These are phyloP conservation scores for Trametes sp. DNA, from an alignment of 1,284 basidiomycete species.

Conservation along the genomic window DNA sequence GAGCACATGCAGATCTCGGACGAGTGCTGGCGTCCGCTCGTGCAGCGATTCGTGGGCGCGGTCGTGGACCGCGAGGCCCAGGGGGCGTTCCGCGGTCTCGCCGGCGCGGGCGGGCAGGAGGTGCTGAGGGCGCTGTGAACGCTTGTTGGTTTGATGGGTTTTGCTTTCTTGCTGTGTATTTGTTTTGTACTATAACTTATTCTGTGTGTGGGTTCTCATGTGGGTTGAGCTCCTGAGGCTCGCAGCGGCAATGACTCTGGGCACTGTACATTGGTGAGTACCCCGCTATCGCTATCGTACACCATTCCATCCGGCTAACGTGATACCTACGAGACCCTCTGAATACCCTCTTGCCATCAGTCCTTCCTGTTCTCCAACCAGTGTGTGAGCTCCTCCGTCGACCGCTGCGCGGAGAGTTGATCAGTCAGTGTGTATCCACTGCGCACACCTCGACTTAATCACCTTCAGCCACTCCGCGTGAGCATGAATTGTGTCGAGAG, in stretches of 20 bases:
- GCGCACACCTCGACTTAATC: no score
- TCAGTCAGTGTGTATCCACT: no score
- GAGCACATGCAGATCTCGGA: conserved; percentile 82
- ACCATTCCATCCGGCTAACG: neutral
- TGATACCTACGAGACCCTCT: no score
- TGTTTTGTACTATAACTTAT: conserved; percentile 6
- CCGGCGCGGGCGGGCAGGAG: neutral
- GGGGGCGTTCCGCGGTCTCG: neutral
- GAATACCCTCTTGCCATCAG: no score
- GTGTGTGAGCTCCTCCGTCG: neutral
- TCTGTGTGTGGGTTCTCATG: neutral
- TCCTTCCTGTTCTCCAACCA: neutral
- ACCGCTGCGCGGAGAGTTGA: neutral
- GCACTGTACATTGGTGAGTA: neutral
- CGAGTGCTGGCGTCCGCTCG: conserved; percentile 65
- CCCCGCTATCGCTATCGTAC: neutral
- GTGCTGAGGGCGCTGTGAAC: conserved; percentile 12
- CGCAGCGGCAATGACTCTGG: neutral
- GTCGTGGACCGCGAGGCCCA: conserved; percentile 13
- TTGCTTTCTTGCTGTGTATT: conserved; percentile 10
- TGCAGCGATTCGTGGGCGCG: conserved; percentile 50
- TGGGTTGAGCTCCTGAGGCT: no score
- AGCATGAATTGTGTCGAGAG: conserved; percentile 68
- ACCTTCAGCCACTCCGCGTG: conserved; percentile 66
- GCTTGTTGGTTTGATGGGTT: neutral